Percentiles rank a stretch among this genome's conserved stretches.
phyloP scores from a whole-genome alignment of 345 rosid genomes.

The Gossypium herbaceum region DNA sequence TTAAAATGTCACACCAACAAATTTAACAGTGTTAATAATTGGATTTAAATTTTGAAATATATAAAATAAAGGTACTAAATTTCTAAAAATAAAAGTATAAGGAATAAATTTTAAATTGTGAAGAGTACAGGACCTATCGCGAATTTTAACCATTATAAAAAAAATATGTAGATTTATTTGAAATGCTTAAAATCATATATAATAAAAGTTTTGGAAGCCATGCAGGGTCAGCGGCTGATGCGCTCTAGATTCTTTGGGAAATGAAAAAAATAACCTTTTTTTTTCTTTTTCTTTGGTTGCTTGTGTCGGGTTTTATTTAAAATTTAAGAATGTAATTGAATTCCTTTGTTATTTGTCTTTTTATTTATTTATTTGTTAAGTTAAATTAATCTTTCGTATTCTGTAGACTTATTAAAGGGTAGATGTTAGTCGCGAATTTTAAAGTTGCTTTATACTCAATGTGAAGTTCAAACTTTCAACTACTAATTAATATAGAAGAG shows the following conservation, averaged over 20 bases:
- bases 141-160: not conserved
- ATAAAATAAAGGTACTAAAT: no score
- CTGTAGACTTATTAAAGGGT: accelerated
- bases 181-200: conserved; percentile 11
- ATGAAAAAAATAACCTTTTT: conserved; percentile 10
- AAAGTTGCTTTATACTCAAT: accelerated
- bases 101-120: no score
- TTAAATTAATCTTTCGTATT: no score
- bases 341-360: not conserved
- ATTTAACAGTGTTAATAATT: no score
- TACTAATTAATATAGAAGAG: no score
- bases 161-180: not conserved
- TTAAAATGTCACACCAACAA: no score
- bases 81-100: no score
- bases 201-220: conserved; percentile 31
- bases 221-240: conserved; percentile 86
- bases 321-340: conserved; percentile 24
- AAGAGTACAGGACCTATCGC: accelerated
- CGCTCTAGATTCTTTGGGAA: conserved; percentile 97
- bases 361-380: not conserved
- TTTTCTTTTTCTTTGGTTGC: conserved; percentile 13
- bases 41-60: accelerated
- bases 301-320: conserved; percentile 4
- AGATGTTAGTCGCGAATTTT: accelerated
- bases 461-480: no score